Percentiles rank a stretch among this genome's conserved stretches.
These are phyloP conservation scores for Domatiomyces catenatus DNA, from an alignment of 2,329 filamentous ascomycete species.

Conservation along the genomic window DNA sequence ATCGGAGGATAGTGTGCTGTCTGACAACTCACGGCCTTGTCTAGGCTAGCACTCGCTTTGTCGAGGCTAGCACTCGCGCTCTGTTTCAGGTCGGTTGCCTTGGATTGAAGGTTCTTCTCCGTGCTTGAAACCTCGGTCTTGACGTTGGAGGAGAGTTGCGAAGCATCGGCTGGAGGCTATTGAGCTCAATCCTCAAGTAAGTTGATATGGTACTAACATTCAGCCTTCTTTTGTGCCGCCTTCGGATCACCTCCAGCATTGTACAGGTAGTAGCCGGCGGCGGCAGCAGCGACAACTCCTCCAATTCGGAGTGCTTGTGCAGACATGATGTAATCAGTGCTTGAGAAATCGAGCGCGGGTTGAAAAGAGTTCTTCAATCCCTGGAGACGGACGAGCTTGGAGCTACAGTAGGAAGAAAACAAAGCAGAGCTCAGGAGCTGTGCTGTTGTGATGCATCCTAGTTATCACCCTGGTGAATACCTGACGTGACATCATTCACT, in stretches of 20 bases:
- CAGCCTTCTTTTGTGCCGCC: constrained; percentile 69
- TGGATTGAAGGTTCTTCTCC: constrained; percentile 48
- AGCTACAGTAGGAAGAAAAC: background rate
- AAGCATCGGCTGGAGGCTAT: constrained; percentile 53
- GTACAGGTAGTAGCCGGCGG: constrained; percentile 83
- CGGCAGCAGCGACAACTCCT: constrained; percentile 50
- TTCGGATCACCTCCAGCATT: constrained; percentile 64
- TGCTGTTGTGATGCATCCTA: background rate
- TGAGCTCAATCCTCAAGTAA: background rate
- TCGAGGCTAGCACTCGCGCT: constrained; percentile 53
- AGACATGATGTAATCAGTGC: constrained; percentile 12
- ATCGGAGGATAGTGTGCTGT: background rate
- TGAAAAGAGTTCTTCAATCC: constrained; percentile 13
- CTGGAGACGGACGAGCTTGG: too few species aligned
- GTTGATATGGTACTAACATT: constrained; percentile 45
- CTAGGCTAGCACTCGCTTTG: constrained; percentile 8
- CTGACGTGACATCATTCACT: background rate
- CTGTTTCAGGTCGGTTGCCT: constrained; percentile 46
- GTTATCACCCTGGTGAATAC: background rate
- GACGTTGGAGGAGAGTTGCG: constrained; percentile 50
- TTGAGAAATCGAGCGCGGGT: constrained; percentile 11
- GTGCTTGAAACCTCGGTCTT: constrained; percentile 50
- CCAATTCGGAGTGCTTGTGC: constrained; percentile 28
- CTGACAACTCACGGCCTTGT: constrained; percentile 41
- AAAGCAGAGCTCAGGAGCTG: too few species aligned